phyloP scores from a whole-genome alignment of 2,329 filamentous ascomycete species.

The Phaeosphaeriaceae sp. region DNA sequence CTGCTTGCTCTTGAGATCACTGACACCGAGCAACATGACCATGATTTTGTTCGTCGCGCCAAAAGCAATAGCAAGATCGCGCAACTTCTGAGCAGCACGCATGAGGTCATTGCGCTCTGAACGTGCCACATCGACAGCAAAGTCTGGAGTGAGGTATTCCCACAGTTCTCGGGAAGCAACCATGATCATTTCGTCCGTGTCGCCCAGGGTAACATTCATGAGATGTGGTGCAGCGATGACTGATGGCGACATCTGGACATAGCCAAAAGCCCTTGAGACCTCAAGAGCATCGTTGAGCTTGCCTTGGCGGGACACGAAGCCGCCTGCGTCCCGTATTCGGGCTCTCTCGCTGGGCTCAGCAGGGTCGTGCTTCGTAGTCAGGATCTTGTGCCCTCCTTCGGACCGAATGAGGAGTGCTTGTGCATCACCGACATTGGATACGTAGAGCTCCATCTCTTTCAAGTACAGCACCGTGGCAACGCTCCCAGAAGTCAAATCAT shows the following conservation, averaged over 20 bases:
- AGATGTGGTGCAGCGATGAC: conserved; percentile 92
- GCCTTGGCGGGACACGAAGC: conserved; percentile 93
- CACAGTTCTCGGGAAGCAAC: conserved; percentile 92
- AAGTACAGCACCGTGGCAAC: conserved; percentile 93
- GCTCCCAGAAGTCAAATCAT: conserved; percentile 88
- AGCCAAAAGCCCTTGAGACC: conserved; percentile 94
- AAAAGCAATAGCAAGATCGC: conserved; percentile 94
- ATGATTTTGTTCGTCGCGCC: conserved; percentile 94
- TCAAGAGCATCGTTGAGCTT: conserved; percentile 90
- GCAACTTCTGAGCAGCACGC: conserved; percentile 91
- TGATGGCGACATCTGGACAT: conserved; percentile 88
- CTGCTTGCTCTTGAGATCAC: conserved; percentile 86
- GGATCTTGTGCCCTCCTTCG: conserved; percentile 80
- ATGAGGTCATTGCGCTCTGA: conserved; percentile 89
- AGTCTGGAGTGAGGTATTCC: conserved; percentile 89
- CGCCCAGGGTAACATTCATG: conserved; percentile 76
- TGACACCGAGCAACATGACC: conserved; percentile 97
- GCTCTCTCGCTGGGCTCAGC: conserved; percentile 83
- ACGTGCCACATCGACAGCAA: conserved; percentile 89
- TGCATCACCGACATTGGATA: conserved; percentile 94
- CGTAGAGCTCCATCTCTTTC: conserved; percentile 86
- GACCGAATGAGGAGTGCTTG: conserved; percentile 95
- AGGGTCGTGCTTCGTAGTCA: conserved; percentile 93
- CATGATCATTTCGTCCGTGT: conserved; percentile 92
- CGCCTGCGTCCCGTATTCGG: conserved; percentile 91